A percentile compares a stretch with the other conserved stretches of the same genome.
These are phyloP conservation scores for Cucurbita pepo DNA, from an alignment of 306 rosid species.

Conservation along the genomic window DNA sequence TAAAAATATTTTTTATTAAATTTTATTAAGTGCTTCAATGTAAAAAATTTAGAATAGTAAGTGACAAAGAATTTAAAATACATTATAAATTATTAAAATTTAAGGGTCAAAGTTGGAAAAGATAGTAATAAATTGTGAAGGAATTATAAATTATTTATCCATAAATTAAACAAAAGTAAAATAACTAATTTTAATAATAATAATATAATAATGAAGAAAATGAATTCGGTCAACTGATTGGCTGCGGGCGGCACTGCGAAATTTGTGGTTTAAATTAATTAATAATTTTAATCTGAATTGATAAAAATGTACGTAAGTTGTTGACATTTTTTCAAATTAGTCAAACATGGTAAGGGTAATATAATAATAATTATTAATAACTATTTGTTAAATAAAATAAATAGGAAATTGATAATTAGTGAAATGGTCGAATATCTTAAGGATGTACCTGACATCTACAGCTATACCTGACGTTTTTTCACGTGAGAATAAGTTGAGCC, in stretches of 20 bases:
- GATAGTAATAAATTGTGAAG: not conserved
- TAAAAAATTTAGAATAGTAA: too few relatives aligned
- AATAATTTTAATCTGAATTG: not conserved
- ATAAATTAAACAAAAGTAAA: not conserved
- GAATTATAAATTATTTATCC: not conserved
- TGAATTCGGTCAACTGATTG: not conserved
- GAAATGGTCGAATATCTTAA: too few relatives aligned
- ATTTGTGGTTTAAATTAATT: not conserved
- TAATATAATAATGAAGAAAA: not conserved
- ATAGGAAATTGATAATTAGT: too few relatives aligned
- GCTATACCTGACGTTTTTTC: too few relatives aligned
- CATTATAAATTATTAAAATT: not conserved
- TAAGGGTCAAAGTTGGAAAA: not conserved
- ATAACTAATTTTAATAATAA: not conserved
- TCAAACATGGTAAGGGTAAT: not conserved
- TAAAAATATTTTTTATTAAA: too few relatives aligned
- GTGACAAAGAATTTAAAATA: not conserved
- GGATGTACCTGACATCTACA: too few relatives aligned
- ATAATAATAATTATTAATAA: too few relatives aligned
- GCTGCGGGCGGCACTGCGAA: not conserved
- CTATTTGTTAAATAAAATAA: too few relatives aligned
- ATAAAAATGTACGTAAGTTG: not conserved
- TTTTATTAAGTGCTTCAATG: too few relatives aligned
- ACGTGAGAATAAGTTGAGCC: too few relatives aligned
- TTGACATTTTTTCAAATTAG: not conserved